Base-by-base conservation (phyloP, 139 green algal species). In the Ettlia oleoabundans region DNA sequence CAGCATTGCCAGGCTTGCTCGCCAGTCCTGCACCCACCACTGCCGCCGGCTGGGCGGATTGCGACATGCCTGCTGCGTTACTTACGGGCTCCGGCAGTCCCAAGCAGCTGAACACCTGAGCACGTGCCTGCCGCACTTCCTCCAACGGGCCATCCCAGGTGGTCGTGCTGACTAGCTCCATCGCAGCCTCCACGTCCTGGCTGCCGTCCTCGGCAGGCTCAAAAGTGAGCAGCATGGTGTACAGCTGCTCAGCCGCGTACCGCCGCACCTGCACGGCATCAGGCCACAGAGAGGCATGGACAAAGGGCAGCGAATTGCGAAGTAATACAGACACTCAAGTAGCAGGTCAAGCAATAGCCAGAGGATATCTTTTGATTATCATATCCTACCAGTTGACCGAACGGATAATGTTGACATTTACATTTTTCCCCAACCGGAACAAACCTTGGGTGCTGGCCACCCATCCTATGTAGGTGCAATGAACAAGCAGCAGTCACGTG, bases 171-270 rank as follows among this genome's bases (percentile, higher is more conserved):
- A 97, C 76, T 58, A 94, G 24, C 42, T 93, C 89, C 52, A 86
- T 51, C 0, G 76, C 88, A 2, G 74, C 75, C 6, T 94, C 88
- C 33, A 80, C 52, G 15, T 81, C 53, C n/a, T 74, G 66, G 41
- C 62, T 76, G 58, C 55, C 81, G 9, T 38, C 64, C 40, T 87
- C 82, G 22, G 68, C 83, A 2, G 87, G 84, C 26, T 96, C 90
- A 53, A 90, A 28, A 0, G 86, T 83, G n/a, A 97, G 85, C 82
- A 98, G 81, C 47, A 82, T 47, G 28, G 96, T 82, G 87, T 98
- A 97, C 42, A 96, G 81, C 84, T 95, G 91, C 91, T 98, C 95
- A 13, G 93, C 93, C n/a, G 90, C 86, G 61, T 89, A 74, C 2
- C 91, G 88, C 21, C 94, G 85, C 63, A 96, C 93, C 87, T 93